Percentiles rank a stretch among this genome's conserved stretches.
phyloP scores from a whole-genome alignment of 148 eudicot genomes.

The Chenopodium berlandieri region DNA sequence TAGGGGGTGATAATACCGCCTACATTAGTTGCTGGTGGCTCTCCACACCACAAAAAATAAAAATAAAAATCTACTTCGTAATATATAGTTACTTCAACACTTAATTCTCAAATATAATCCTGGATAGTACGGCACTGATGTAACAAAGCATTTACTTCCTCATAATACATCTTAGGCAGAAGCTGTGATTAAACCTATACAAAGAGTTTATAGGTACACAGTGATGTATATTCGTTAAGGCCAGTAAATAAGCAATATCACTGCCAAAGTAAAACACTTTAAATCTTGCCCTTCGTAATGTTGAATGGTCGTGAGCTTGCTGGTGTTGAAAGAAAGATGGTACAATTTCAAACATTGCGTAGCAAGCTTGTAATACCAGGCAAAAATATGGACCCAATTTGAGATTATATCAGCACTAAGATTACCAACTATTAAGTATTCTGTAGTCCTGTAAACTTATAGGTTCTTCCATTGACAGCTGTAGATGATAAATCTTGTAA shows the following conservation, averaged over 20 bases:
- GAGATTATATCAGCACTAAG: background rate
- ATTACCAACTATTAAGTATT: background rate
- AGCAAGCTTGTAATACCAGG: background rate
- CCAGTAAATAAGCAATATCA: background rate
- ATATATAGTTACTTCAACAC: background rate
- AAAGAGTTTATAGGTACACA: background rate
- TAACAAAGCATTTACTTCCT: background rate
- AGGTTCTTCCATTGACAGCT: background rate
- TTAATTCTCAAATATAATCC: background rate
- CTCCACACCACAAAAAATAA: no score
- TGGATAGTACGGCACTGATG: background rate
- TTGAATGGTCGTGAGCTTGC: background rate
- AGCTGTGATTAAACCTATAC: background rate
- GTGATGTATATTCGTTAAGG: background rate
- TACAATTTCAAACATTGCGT: background rate
- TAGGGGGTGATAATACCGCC: no score
- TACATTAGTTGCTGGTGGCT: no score
- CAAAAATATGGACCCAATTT: background rate
- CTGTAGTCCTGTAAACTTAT: background rate
- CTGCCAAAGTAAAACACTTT: background rate
- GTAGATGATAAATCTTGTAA: background rate
- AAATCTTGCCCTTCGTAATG: background rate
- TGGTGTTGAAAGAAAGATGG: background rate
- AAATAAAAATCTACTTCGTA: no score
- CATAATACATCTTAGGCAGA: background rate